phyloP scores from a whole-genome alignment of 2,329 filamentous ascomycete species.

The Echinosphaeria canescens region DNA sequence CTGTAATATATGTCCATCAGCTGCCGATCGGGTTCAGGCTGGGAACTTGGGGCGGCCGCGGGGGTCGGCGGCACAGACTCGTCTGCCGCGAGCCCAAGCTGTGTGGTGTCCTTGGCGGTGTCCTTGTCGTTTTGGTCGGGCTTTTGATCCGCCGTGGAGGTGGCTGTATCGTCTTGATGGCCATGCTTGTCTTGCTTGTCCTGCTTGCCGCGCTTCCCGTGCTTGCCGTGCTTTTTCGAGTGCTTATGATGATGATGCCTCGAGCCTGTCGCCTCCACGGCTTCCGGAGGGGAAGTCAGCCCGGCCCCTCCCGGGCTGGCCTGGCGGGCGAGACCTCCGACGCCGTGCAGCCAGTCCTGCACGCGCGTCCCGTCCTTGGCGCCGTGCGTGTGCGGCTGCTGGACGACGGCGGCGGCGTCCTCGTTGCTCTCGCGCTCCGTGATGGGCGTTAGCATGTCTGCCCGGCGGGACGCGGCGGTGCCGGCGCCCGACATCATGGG shows the following conservation, averaged over 20 bases:
- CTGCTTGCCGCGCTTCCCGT: too few species aligned
- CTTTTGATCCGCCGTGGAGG: too few species aligned
- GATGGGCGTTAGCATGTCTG: neutral
- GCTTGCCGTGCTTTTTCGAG: too few species aligned
- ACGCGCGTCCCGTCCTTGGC: neutral
- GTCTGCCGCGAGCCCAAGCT: neutral
- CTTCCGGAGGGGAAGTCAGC: too few species aligned
- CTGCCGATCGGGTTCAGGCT: neutral
- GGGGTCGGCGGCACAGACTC: neutral
- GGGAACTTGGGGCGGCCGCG: neutral
- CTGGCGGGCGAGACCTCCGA: too few species aligned
- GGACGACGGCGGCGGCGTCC: neutral
- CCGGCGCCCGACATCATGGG: constrained; percentile 2
- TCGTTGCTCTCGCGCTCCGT: neutral
- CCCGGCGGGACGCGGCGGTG: neutral
- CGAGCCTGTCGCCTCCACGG: too few species aligned
- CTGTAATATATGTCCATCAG: neutral
- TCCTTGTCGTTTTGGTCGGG: too few species aligned
- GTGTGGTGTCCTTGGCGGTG: neutral
- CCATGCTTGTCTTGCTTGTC: too few species aligned
- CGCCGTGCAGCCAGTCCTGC: too few species aligned
- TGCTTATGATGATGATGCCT: too few species aligned
- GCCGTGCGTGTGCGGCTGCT: neutral
- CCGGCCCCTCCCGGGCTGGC: neutral
- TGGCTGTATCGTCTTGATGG: too few species aligned